Percentiles rank a stretch among this genome's conserved stretches.
Conservation (phyloP, 352 stramenopile species). For the Globisporangium viniferum region DNA sequence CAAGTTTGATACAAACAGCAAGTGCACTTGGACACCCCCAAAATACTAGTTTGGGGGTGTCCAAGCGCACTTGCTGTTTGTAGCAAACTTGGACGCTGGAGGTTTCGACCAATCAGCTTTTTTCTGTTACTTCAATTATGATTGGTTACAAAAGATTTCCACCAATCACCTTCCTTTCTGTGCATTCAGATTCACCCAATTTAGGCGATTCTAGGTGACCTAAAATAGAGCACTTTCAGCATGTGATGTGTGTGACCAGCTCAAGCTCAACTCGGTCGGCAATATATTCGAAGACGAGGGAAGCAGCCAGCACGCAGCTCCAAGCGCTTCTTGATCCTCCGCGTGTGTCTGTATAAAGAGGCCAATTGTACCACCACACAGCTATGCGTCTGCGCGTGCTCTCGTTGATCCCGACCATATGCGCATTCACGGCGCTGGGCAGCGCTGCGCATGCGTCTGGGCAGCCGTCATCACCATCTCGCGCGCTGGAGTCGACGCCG, state of each 20-base stretch:
- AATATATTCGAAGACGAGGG: constrained; percentile 8
- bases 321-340: neutral
- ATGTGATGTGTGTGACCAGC: neutral
- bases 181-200: neutral
- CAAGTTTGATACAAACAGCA: neutral
- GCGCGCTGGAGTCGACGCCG: neutral
- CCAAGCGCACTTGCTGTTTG: neutral
- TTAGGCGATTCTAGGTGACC: neutral
- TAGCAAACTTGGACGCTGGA: no score
- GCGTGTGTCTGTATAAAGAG: neutral
- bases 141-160: neutral
- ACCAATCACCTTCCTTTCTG: neutral
- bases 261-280: neutral
- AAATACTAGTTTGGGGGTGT: no score
- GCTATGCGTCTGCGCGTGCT: neutral
- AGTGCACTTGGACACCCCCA: neutral
- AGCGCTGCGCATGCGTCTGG: neutral
- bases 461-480: neutral
- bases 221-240: neutral
- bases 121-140: neutral
- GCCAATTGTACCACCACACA: neutral
- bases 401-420: neutral
- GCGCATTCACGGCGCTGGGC: neutral
- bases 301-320: neutral
- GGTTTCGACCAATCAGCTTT: neutral